Evolutionary conservation across 176 grass and related monocot species (phyloP), one percentile per base, ranked within the genome.

Genomic region (Musa schizocarpa): DNA sequence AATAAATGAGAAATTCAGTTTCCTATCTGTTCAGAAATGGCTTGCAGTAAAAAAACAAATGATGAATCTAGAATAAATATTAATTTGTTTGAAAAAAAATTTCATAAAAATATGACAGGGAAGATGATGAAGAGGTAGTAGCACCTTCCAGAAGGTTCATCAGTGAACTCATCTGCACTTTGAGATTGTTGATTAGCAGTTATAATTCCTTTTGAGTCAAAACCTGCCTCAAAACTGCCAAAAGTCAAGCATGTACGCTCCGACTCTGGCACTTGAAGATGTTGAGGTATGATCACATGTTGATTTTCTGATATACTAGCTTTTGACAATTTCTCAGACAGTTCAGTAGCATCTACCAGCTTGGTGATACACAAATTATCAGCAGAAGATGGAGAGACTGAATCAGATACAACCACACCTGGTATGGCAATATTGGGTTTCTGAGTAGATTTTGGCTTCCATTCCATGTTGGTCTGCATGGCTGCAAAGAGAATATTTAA

Each of bases 281-380:
- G 90, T 73, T 83, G 80, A 11, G 90, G 90, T 68, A 93, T 93
- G 77, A 89, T 89, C 58, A 93, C 90, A 69, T 93, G 90, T 49
- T 79, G 80, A 72, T 80, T 65, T 57, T 87, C 87, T 3, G 74
- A 68, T 43, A 85, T 81, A 22, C 80, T 81, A 81, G 80, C 66
- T 73, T 93, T 80, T 65, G 80, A 87, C 56, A 82, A 23, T 83
- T 93, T 85, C 27, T 89, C 75, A 73, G 80, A 87, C 27, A 81
- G 84, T 17, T 23, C 66, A n/a, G 64, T 82, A 55, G 74, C 66
- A 76, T 85, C 74, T 21, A 72, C 12, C 34, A 52, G 26, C 65
- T 87, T 76, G 53, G 54, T 51, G 75, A 75, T 89, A 63, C 79
- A 59, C 64, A 71, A 34, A 59, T 77, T 81, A 73, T 68, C 78